These are phyloP conservation scores for Endogone sp. DNA, from an alignment of 192 early-diverging fungal genomes.

Conservation along the genomic window DNA sequence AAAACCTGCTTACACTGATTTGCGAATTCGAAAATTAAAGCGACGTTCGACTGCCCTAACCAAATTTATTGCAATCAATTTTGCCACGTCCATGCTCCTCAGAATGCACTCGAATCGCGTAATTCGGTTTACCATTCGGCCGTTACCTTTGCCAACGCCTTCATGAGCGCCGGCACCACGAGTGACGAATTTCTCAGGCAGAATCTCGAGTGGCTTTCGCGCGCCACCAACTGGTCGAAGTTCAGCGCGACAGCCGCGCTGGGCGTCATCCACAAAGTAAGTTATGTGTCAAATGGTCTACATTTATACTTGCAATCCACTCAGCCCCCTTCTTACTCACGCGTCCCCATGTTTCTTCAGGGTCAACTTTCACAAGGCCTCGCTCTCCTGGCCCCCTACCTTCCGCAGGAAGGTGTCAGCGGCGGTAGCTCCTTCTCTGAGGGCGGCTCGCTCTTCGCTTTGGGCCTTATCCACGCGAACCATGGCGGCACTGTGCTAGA, in stretches of 20 bases:
- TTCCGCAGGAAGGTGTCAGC: slow-evolving; percentile 87
- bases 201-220: slow-evolving; percentile 95
- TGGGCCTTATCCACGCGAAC: slow-evolving; percentile 96
- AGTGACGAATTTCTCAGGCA: slow-evolving; percentile 97
- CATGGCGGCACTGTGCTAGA: slow-evolving; percentile 80
- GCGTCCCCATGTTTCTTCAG: slow-evolving; percentile 12
- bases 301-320: neutral
- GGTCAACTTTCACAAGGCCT: slow-evolving; percentile 89
- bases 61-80: neutral
- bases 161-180: slow-evolving; percentile 98
- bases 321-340: neutral
- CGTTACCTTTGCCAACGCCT: slow-evolving; percentile 94
- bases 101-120: slow-evolving; percentile 86
- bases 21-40: neutral
- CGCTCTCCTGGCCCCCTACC: slow-evolving; percentile 84
- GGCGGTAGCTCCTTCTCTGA: slow-evolving; percentile 87
- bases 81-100: neutral
- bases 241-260: slow-evolving; percentile 97
- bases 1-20: slow-evolving; percentile 2
- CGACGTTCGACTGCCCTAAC: slow-evolving; percentile 5
- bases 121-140: slow-evolving; percentile 93
- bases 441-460: slow-evolving; percentile 95
- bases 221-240: slow-evolving; percentile 98
- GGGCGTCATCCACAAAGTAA: slow-evolving; percentile 93
- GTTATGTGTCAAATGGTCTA: neutral